Evolutionary conservation across 169 alveolate genomes (phyloP).

Genomic region (Theileria luwenshuni): DNA sequence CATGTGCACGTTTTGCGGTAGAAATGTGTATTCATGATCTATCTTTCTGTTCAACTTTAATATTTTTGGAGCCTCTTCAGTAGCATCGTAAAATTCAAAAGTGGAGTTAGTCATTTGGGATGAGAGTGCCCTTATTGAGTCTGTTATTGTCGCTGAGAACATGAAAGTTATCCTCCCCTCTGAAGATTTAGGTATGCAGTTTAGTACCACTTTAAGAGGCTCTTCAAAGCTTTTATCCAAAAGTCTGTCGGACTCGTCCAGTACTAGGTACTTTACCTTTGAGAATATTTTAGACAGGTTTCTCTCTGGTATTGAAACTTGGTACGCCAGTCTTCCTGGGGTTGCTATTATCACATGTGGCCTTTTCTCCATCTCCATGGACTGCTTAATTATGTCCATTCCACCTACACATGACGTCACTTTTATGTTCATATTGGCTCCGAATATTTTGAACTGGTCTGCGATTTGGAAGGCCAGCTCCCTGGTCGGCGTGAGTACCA

Average conservation of each 20-base stretch:
- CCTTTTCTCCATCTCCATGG: conserved; percentile 75
- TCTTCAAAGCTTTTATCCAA: conserved; percentile 83
- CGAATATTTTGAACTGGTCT: conserved; percentile 92
- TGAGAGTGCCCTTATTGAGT: conserved; percentile 52
- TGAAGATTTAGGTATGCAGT: conserved; percentile 72
- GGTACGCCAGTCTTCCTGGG: conserved; percentile 94
- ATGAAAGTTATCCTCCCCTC: conserved; percentile 91
- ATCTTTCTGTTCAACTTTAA: conserved; percentile 40
- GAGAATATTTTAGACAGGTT: conserved; percentile 74
- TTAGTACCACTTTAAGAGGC: conserved; percentile 74
- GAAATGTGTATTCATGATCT: conserved; percentile 58
- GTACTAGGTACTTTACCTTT: conserved; percentile 87
- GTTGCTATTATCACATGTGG: conserved; percentile 96
- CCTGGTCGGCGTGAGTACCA: conserved; percentile 95
- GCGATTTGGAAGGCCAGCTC: conserved; percentile 95
- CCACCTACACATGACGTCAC: conserved; percentile 91
- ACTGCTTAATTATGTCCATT: conserved; percentile 80
- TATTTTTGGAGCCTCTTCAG: conserved; percentile 35
- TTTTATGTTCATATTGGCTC: conserved; percentile 85
- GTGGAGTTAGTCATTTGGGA: conserved; percentile 25
- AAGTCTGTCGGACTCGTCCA: conserved; percentile 97
- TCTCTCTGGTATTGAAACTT: conserved; percentile 73
- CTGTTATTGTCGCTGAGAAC: conserved; percentile 96
- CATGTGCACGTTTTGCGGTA: conserved; percentile 60
- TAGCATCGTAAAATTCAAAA: conserved; percentile 62